Evolutionary conservation across 805 yeast species (phyloP), one percentile per base, ranked within the genome.

Genomic region (Lipomyces oligophaga): DNA sequence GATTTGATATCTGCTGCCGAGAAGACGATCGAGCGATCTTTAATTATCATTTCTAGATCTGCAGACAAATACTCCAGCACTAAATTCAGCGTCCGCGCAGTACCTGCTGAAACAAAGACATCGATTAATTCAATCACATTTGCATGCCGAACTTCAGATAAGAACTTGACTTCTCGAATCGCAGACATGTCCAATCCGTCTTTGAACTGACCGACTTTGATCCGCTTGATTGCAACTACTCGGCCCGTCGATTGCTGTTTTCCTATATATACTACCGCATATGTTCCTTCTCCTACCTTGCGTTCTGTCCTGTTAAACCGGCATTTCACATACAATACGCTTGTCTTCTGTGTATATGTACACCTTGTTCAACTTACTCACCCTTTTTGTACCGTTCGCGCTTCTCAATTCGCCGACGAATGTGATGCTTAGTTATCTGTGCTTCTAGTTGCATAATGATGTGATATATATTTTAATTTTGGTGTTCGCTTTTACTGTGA

Each of bases 181-280:
- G 98, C 98, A 21, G 95, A 84, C 96, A 93, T 90, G 67, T 93
- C 98, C 42, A 93, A 69, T 0, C 99, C 99, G 68, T 93, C 97
- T 64, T 88, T 87, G 70, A 89, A 89, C 49, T 84, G 81, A 1
- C 95, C 94, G 0, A 95, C 83, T 61, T 93, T 93, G 73, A 93
- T 93, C 70, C 88, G 96, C 63, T 93, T 93, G 50, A 94, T 82
- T 55, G 99, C 99, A 27, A 93, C 82, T 41, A 74, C 72, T 43
- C 89, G 67, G 4, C 64, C 67, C 24, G 78, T 74, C 39, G 67
- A 71, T 10, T 71, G 37, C 33, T 58, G 60, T 15, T 33, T 42
- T 16, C 62, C 63, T 3, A 59, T 39, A 60, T 81, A 87, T 4
- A 93, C 99, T 45, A 89, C 95, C 38, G 99, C 99, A 70, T 90